Base-by-base conservation (phyloP, 371 early-diverging fungal species). In the Lichtheimia corymbifera region DNA sequence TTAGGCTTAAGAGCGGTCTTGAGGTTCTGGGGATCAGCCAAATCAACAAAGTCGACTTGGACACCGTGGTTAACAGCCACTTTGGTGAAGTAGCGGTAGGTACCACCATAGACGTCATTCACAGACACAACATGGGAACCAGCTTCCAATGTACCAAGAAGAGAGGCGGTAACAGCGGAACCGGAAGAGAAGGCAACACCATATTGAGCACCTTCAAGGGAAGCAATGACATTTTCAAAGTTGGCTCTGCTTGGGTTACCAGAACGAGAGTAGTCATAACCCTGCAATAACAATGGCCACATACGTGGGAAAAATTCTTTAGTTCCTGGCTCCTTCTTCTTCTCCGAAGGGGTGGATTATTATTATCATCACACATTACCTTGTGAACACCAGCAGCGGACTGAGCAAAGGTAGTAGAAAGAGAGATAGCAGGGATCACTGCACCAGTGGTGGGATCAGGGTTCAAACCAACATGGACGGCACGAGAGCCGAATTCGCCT, bases 61-160 rank as follows among this genome's bases (percentile, higher is more conserved):
- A 91, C 80, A 28, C 87, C 88, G 61, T 83, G 61, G 66, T 77
- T 77, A 43, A 73, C 71, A 15, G 96, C 95, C 14, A 97, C 96
- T 83, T 94, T 96, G 73, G 93, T 95, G 72, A 98, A 91, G 83
- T 94, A 97, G 58, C 97, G 91, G 82, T 94, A 93, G 55, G 97
- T 97, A 59, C 98, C 98, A 71, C 98, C 98, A 72, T 98, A 97
- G 44, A 96, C 95, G 72, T 97, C 98, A 80, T 95, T 95, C 66
- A 96, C 95, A 50, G 88, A 86, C 67, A 97, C 85, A 18, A 97
- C 76, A 68, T 97, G 97, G 41, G 91, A 83, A 40, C 96, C 96
- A 20, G 76, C 62, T 52, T 80, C 75, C 28, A 96, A 72, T 42
- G 91, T 76, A 70, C 85, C 83, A 55, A 93, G 76, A 50, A 97